Evolutionary conservation across 495 filamentous ascomycete genomes (phyloP).

Genomic region (Tuber umbilicatum): DNA sequence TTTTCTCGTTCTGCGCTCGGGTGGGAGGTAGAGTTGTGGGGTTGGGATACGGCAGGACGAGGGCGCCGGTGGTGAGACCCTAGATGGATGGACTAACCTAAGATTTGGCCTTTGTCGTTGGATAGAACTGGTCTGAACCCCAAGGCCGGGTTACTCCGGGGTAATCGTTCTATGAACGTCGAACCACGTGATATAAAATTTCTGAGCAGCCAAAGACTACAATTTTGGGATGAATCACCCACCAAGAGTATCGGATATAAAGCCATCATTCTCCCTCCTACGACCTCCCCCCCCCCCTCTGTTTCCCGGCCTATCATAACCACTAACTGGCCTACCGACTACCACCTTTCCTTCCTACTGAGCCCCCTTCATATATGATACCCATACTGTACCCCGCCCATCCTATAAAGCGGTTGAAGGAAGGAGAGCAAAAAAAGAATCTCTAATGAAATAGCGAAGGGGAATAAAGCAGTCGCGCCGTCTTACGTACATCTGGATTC

Average conservation of each 20-base stretch:
- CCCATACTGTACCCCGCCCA: neutral
- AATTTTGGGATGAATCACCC: neutral
- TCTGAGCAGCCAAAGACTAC: neutral
- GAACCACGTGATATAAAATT: neutral
- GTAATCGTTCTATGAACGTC: neutral
- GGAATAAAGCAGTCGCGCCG: neutral
- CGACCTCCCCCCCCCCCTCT: neutral
- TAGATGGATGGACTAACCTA: neutral
- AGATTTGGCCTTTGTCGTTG: neutral
- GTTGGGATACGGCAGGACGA: neutral
- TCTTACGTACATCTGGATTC: constrained; percentile 1
- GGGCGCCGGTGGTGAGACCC: neutral
- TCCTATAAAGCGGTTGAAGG: constrained; percentile 2
- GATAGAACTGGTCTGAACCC: neutral
- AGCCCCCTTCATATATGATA: neutral
- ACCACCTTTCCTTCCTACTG: neutral
- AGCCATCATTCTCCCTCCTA: neutral
- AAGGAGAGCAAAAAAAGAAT: constrained; percentile 2
- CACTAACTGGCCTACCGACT: neutral
- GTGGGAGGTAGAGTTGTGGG: neutral
- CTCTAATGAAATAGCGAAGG: neutral
- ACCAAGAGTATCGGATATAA: neutral
- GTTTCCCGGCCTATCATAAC: neutral
- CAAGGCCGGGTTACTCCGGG: neutral
- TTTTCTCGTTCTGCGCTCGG: neutral